phyloP scores from a whole-genome alignment of 176 grass and related monocot species.

The Oryza rufipogon region DNA sequence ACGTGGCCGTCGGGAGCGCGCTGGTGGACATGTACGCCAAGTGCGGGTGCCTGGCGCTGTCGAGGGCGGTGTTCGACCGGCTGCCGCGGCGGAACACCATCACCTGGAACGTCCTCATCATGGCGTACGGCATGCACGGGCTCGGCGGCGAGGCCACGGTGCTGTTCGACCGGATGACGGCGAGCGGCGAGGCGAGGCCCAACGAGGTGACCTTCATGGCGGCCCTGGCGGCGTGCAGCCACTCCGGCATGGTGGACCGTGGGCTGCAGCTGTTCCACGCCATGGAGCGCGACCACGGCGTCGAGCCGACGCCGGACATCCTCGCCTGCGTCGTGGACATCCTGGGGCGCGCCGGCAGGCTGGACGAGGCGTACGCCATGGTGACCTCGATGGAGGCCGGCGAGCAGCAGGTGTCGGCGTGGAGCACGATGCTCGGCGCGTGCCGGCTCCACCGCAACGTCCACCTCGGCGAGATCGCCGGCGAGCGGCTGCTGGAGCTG shows the following conservation, averaged over 20 bases:
- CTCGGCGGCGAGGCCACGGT: conserved; percentile 61
- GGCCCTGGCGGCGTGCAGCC: conserved; percentile 83
- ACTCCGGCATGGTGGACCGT: conserved; percentile 71
- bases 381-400: conserved; percentile 57
- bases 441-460: conserved; percentile 76
- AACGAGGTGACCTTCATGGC: conserved; percentile 88
- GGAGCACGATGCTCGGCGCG: conserved; percentile 81
- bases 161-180: conserved; percentile 73
- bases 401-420: conserved; percentile 61
- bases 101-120: conserved; percentile 99
- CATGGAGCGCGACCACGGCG: conserved; percentile 60
- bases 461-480: conserved; percentile 65
- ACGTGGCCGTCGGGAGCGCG: conserved; percentile 79
- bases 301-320: conserved; percentile 65
- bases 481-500: conserved; percentile 71
- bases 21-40: conserved; percentile 97
- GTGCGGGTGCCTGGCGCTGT: conserved; percentile 60
- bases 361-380: conserved; percentile 66
- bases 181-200: conserved; percentile 59
- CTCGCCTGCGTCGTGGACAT: conserved; percentile 79
- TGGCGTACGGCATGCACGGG: conserved; percentile 95
- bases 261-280: conserved; percentile 70
- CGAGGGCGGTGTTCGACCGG: conserved; percentile 65
- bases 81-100: conserved; percentile 72
- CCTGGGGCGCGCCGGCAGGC: conserved; percentile 72